phyloP scores from a whole-genome alignment of 192 early-diverging fungal genomes.

The Hyaloraphidium curvatum region DNA sequence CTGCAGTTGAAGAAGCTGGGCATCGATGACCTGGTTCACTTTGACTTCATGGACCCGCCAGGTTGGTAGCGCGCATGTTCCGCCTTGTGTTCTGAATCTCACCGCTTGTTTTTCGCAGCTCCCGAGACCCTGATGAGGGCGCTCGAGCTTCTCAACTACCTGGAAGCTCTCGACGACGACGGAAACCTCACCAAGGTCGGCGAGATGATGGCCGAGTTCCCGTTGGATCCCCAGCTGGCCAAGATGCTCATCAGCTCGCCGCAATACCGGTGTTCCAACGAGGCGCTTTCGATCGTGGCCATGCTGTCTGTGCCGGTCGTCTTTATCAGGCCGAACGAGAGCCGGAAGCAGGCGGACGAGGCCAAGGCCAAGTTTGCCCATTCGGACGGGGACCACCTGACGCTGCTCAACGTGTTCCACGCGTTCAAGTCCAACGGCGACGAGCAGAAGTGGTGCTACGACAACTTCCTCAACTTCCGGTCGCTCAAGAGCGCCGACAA shows the following conservation, averaged over 20 bases:
- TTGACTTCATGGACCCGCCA: conserved; percentile 99
- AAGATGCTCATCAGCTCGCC: conserved; percentile 82
- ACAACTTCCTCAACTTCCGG: conserved; percentile 81
- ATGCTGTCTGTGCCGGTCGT: conserved; percentile 75
- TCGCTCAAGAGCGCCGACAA: conserved; percentile 81
- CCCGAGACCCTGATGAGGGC: conserved; percentile 98
- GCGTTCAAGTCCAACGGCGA: conserved; percentile 50
- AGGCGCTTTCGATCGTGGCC: conserved; percentile 85
- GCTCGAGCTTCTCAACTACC: conserved; percentile 82
- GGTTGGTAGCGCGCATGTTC: conserved; percentile 12
- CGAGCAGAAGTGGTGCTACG: conserved; percentile 77
- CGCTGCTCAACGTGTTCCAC: conserved; percentile 91
- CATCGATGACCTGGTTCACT: conserved; percentile 92
- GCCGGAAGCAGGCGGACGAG: conserved; percentile 67
- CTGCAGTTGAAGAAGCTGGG: conserved; percentile 95
- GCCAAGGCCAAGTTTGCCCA: conserved; percentile 89
- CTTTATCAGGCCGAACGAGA: conserved; percentile 81
- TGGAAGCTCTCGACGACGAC: conserved; percentile 87
- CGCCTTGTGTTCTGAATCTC: conserved; percentile 4
- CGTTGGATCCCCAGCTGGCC: conserved; percentile 86
- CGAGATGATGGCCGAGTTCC: conserved; percentile 82
- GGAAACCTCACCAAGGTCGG: conserved; percentile 76
- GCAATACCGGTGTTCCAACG: conserved; percentile 73
- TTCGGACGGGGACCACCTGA: conserved; percentile 87
- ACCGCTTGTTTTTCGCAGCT: conserved; percentile 23